These are phyloP conservation scores for Diaporthe sp. DNA, from an alignment of 2,329 filamentous ascomycete species.

Conservation along the genomic window DNA sequence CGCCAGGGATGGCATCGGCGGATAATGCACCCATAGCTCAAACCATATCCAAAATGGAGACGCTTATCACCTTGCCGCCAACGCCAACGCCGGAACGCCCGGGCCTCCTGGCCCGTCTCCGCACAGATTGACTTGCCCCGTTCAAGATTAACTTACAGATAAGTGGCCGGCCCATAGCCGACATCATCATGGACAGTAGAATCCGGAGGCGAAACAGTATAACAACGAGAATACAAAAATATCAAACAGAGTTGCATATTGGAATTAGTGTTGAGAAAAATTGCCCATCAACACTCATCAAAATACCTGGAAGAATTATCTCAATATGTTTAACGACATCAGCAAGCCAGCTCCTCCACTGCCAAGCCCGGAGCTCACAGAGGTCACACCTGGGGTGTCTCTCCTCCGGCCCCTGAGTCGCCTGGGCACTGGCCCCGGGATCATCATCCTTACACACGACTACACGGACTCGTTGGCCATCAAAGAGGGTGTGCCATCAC, in stretches of 20 bases:
- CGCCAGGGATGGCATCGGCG: conserved; percentile 1
- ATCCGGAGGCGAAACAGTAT: background rate
- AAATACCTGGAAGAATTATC: background rate
- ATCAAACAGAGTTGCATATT: background rate
- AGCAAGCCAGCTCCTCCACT: conserved; percentile 36
- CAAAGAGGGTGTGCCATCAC: conserved; percentile 33
- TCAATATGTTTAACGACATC: conserved; percentile 34
- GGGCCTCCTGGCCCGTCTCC: background rate
- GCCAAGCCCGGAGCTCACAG: conserved; percentile 32
- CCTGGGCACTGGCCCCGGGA: conserved; percentile 45
- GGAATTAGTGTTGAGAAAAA: no score
- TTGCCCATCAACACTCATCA: background rate
- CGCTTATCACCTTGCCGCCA: background rate
- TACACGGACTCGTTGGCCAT: conserved; percentile 35
- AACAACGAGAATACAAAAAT: background rate
- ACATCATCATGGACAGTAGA: background rate
- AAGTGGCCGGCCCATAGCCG: background rate
- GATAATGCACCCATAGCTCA: conserved; percentile 11
- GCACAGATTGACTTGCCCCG: background rate
- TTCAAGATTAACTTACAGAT: background rate
- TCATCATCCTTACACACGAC: conserved; percentile 42
- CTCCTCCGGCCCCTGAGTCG: conserved; percentile 44
- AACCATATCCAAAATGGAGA: background rate
- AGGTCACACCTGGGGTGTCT: conserved; percentile 28
- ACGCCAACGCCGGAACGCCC: background rate